These are phyloP conservation scores for carrot (Daucus carota) DNA, from an alignment of 129 eudicot genomes.

Conservation along the genomic window DH1_v3.0 NC_030386.2:30379501-30380000, in stretches of 20 bases:
- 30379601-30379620: not conserved
- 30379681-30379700: not conserved
- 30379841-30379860: not conserved
- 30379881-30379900: not conserved
- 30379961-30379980: constrained; percentile 69
- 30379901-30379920: not conserved
- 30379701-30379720: not conserved
- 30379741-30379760: not conserved
- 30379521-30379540: constrained; percentile 49
- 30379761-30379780: not conserved
- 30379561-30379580: not conserved
- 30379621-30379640: not conserved
- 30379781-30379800: not conserved
- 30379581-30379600: not conserved
- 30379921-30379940: not conserved
- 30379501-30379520: constrained; percentile 49
- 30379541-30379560: not conserved
- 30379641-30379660: not conserved
- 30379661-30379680: not conserved
- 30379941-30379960: constrained; percentile 14
- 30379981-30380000: constrained; percentile 48
- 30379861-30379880: not conserved
- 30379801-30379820: not conserved
- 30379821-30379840: not conserved
- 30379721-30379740: not conserved